Conservation (phyloP, 805 yeast genomes). For the Dipodascus albidus region DNA sequence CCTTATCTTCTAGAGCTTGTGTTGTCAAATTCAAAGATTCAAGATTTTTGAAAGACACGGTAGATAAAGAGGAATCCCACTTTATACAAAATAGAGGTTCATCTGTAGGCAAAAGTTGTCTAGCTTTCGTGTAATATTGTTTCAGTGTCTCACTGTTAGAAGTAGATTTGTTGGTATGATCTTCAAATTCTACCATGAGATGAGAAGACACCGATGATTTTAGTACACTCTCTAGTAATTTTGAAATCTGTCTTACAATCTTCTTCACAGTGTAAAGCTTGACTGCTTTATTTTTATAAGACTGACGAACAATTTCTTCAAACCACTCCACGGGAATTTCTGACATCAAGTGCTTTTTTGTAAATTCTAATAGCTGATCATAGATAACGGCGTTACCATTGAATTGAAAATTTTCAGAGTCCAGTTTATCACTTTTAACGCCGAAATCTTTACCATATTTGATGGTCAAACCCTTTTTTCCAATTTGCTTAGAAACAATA, state of each 20-base stretch:
- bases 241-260: constrained; percentile 6
- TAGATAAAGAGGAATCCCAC: not conserved
- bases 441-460: not conserved
- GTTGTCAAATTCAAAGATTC: not conserved
- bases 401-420: not conserved
- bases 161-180: not conserved
- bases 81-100: not conserved
- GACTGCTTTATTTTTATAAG: constrained; percentile 86
- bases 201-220: not conserved
- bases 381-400: not conserved
- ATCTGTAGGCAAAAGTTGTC: not conserved
- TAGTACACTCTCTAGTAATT: not conserved
- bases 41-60: not conserved
- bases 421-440: not conserved
- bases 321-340: constrained; percentile 37
- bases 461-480: not conserved
- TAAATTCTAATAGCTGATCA: not conserved
- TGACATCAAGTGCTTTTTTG: not conserved
- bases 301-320: constrained; percentile 92
- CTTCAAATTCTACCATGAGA: not conserved
- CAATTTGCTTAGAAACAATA: not conserved
- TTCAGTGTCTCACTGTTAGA: not conserved
- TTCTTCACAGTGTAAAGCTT: constrained; percentile 88
- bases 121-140: not conserved
- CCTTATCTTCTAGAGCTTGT: not conserved